Base-by-base conservation (phyloP, 345 rosid species). In the Lepidium aucheri region DNA sequence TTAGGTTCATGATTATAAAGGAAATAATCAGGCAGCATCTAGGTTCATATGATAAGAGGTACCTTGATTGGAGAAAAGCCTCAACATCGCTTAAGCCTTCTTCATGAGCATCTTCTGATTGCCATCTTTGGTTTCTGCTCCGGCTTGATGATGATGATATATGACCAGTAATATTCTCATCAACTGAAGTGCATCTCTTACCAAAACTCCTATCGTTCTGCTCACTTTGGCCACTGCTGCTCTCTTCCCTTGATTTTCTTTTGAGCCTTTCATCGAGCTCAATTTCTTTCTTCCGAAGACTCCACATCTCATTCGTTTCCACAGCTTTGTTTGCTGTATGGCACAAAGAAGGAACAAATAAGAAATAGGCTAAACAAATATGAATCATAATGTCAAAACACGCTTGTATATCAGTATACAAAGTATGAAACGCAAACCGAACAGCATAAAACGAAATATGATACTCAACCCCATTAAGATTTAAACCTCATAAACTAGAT, bases 231-330 rank as follows among this genome's bases (percentile, higher is more conserved):
- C 75, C 73, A 67, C 69, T 63, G 46, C 69, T 59, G 56, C 65
- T 79, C 39, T 54, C 81, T 18, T 77, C 73, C 68, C 75, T 77
- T 49, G 91, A 77, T 71, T 81, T 78, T 51, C 74, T 53, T 72
- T 79, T 82, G 60, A 76, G 73, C 60, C 81, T 81, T 52, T 79
- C 74, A 72, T 77, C 74, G 52, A 80, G 62, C 77, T 90, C 84
- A 53, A 74, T 68, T 80, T 90, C 98, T 82, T 85, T 83, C 54
- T 84, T 81, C 32, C 90, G 87, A 53, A 77, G 69, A 24, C 78
- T 84, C 95, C 97, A 93, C 96, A 93, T 88, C 78, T 93, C 98
- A 61, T 76, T 85, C 57, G 86, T 87, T 76, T 93, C 96, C 60
- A 86, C 89, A 43, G 83, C 82, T 86, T 81, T 83, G 75, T 90